Conservation (phyloP, 2,329 filamentous ascomycete species). For the Aspergillus fumigatiaffinis region DNA sequence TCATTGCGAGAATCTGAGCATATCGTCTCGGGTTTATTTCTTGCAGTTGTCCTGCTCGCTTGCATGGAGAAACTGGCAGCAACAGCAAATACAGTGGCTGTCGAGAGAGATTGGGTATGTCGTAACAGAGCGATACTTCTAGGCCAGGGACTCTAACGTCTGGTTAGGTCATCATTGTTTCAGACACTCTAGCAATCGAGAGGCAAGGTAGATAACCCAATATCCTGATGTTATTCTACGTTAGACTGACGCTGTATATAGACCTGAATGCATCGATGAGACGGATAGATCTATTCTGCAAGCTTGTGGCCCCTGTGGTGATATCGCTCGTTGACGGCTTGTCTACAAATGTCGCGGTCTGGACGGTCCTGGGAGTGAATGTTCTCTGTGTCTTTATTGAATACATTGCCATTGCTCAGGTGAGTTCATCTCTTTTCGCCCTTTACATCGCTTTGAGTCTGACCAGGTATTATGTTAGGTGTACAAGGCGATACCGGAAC, state of each 20-base stretch:
- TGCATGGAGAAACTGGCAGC: slow-evolving; percentile 66
- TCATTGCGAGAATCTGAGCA: neutral
- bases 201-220: slow-evolving; percentile 34
- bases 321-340: slow-evolving; percentile 47
- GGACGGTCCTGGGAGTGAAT: slow-evolving; percentile 46
- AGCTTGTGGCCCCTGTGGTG: slow-evolving; percentile 51
- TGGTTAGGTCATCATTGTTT: slow-evolving; percentile 28
- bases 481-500: slow-evolving; percentile 17
- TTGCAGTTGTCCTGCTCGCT: slow-evolving; percentile 50
- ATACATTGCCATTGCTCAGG: slow-evolving; percentile 39
- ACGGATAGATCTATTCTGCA: slow-evolving; percentile 56
- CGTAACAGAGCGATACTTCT: neutral
- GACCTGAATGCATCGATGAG: slow-evolving; percentile 53
- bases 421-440: slow-evolving; percentile 8
- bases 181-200: slow-evolving; percentile 33
- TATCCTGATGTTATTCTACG: slow-evolving; percentile 18
- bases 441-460: neutral
- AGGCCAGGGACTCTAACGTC: neutral
- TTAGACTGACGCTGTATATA: slow-evolving; percentile 14
- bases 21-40: slow-evolving; percentile 25
- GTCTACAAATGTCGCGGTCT: slow-evolving; percentile 44
- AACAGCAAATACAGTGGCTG: slow-evolving; percentile 62
- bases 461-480: slow-evolving; percentile 6
- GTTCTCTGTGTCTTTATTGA: slow-evolving; percentile 36
- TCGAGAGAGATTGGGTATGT: slow-evolving; percentile 65